Evolutionary conservation across 2,329 filamentous ascomycete genomes (phyloP).

Genomic region (Thermothelomyces thermophilus): DNA sequence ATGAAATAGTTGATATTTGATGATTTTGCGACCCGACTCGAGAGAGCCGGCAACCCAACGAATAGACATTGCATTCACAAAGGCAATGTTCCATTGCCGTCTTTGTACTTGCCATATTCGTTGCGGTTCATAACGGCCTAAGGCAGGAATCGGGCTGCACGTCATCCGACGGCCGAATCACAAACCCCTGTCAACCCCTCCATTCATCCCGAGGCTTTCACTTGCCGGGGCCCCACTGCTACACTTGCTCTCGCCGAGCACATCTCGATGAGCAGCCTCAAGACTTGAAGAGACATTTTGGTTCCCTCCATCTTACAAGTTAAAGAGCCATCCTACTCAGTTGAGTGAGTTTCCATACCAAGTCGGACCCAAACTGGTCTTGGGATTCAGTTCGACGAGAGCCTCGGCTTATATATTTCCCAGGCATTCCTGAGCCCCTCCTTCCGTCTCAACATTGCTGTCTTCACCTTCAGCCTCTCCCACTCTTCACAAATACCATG

Average conservation of each 20-base stretch:
- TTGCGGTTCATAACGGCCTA: no score
- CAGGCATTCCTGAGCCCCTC: neutral
- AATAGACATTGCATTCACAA: no score
- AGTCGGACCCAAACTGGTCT: neutral
- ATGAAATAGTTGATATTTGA: no score
- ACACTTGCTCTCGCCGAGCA: neutral
- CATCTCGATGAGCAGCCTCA: neutral
- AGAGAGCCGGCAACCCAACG: no score
- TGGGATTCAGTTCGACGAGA: neutral
- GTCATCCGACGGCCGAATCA: neutral
- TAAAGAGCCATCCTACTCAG: no score
- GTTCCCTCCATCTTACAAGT: no score
- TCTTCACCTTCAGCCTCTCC: neutral
- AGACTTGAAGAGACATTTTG: no score
- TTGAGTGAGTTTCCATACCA: neutral
- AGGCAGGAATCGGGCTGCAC: constrained; percentile 9
- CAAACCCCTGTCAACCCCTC: constrained; percentile 14
- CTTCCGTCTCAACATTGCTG: neutral
- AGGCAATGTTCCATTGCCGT: no score
- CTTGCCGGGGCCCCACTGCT: constrained; percentile 3
- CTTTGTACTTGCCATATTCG: no score
- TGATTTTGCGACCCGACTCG: no score
- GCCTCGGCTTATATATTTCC: neutral
- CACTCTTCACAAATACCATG: constrained; percentile 37
- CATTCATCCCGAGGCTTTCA: constrained; percentile 13